Conservation (phyloP, 805 yeast species). For the Pichia insulana region DNA sequence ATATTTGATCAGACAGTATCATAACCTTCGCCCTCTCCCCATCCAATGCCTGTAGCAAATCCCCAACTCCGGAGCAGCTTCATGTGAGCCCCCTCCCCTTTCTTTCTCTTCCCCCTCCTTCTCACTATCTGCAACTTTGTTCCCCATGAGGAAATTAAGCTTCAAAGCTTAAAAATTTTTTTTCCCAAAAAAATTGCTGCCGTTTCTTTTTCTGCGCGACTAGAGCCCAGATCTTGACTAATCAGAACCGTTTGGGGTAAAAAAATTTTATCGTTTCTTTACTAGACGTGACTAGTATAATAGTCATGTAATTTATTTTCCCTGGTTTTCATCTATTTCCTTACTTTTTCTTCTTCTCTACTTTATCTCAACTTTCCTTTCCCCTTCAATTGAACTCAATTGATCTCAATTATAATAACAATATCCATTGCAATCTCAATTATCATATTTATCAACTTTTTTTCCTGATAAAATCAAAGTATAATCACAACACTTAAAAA, state of each 20-base stretch:
- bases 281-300: slow-evolving; percentile 6
- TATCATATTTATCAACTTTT: too few species aligned
- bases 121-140: too few species aligned
- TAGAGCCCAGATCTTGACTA: too few species aligned
- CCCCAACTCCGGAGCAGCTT: too few species aligned
- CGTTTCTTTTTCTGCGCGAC: not conserved
- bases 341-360: not conserved
- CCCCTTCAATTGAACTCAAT: slow-evolving; percentile 5
- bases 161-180: not conserved
- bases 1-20: too few species aligned
- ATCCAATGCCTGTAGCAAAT: too few species aligned
- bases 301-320: slow-evolving; percentile 4
- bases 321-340: slow-evolving; percentile 2
- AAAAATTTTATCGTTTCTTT: slow-evolving; percentile 3
- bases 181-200: not conserved
- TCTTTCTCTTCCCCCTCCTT: too few species aligned
- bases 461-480: too few species aligned
- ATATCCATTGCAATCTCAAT: too few species aligned
- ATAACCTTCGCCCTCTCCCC: too few species aligned
- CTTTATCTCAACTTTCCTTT: not conserved
- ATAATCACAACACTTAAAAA: too few species aligned
- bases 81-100: too few species aligned
- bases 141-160: not conserved
- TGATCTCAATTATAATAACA: not conserved
- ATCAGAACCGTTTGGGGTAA: not conserved